These are phyloP conservation scores for Grigorovia yakushimaensis DNA, from an alignment of 805 yeast genomes.

Conservation along the genomic window DNA sequence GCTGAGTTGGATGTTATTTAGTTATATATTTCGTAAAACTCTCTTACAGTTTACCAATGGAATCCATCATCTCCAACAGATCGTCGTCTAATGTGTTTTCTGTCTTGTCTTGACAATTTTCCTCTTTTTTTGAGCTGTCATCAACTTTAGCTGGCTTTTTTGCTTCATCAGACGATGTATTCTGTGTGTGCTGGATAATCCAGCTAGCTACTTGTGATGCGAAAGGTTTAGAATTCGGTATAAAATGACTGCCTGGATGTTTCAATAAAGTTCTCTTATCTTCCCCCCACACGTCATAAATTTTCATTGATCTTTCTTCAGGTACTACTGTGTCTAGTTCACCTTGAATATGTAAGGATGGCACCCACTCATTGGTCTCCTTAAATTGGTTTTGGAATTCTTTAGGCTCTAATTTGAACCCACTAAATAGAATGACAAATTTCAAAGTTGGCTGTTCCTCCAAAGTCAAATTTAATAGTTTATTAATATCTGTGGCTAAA, in stretches of 20 bases:
- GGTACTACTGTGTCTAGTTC: conserved; percentile 82
- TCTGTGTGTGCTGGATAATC: conserved; percentile 16
- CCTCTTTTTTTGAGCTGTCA: no score
- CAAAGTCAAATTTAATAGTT: conserved; percentile 29
- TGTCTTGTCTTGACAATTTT: not conserved
- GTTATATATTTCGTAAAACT: no score
- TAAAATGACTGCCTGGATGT: conserved; percentile 95
- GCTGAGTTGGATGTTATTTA: no score
- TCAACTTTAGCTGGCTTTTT: no score
- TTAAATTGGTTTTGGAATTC: conserved; percentile 14
- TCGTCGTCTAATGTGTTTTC: conserved; percentile 25
- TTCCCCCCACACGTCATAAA: conserved; percentile 43
- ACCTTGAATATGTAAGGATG: conserved; percentile 68
- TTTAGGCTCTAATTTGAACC: conserved; percentile 34
- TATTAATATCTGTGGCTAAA: conserved; percentile 45
- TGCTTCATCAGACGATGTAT: no score
- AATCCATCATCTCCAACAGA: conserved; percentile 31
- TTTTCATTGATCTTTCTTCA: conserved; percentile 50
- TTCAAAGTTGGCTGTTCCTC: conserved; percentile 40
- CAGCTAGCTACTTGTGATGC: conserved; percentile 28
- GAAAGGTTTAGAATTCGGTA: conserved; percentile 66
- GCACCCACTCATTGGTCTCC: conserved; percentile 17
- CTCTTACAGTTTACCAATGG: conserved; percentile 30
- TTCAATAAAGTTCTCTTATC: conserved; percentile 39
- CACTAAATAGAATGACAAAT: conserved; percentile 69